Evolutionary conservation across 2,329 filamentous ascomycete genomes (phyloP).

Genomic region (Neocucurbitaria cava): DNA sequence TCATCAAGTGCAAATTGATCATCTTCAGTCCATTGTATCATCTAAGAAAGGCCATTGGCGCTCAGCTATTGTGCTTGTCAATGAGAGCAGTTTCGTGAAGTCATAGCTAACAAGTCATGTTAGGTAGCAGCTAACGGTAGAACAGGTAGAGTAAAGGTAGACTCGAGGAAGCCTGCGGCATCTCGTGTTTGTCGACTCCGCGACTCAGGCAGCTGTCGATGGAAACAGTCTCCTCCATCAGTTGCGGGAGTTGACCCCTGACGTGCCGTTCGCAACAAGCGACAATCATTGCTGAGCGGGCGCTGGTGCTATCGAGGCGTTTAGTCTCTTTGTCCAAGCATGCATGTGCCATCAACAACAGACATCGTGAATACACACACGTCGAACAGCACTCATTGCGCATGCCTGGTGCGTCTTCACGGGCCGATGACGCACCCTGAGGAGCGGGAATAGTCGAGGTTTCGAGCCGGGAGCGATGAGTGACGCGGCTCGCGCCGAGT

Average conservation of each 20-base stretch:
- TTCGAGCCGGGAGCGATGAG: background rate
- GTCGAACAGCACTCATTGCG: background rate
- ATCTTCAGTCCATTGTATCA: too few species aligned
- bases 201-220: conserved; percentile 5
- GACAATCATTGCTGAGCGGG: background rate
- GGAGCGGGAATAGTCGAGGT: background rate
- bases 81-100: too few species aligned
- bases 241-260: background rate
- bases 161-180: conserved; percentile 5
- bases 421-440: background rate
- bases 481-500: conserved; percentile 1
- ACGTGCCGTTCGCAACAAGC: background rate
- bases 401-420: background rate
- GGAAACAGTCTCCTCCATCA: background rate
- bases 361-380: background rate
- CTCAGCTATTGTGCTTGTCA: too few species aligned
- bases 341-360: background rate
- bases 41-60: too few species aligned
- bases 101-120: background rate
- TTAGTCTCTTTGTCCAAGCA: background rate
- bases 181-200: conserved; percentile 3
- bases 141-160: background rate
- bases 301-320: background rate
- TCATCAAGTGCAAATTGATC: too few species aligned
- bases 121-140: background rate